Evolutionary conservation across 768 basidiomycete genomes (phyloP).

Genomic region (Phanerodontia chrysosporium): DNA sequence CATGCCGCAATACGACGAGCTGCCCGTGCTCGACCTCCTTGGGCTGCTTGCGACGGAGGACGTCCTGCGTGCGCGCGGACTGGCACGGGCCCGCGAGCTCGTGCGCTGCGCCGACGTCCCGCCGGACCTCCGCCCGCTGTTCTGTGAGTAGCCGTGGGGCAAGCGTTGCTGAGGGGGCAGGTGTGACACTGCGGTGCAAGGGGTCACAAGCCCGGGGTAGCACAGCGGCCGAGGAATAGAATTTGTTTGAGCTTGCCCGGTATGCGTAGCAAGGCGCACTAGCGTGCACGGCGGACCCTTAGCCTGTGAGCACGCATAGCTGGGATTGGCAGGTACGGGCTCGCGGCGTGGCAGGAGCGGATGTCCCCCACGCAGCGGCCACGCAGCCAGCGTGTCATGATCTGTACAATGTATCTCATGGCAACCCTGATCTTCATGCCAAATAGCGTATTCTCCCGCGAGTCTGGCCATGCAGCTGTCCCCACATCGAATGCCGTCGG

Average conservation of each 20-base stretch:
- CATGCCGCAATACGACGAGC: slow-evolving; percentile 47
- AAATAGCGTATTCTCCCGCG: neutral
- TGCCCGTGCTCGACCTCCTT: slow-evolving; percentile 66
- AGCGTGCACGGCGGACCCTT: too few relatives aligned
- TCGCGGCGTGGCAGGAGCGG: too few relatives aligned
- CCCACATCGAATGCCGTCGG: too few relatives aligned
- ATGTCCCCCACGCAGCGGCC: too few relatives aligned
- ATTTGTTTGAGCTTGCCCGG: neutral
- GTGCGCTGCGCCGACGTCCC: slow-evolving; percentile 12
- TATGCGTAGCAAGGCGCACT: too few relatives aligned
- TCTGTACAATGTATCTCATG: too few relatives aligned
- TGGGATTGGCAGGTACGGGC: too few relatives aligned
- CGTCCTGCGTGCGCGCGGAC: slow-evolving; percentile 30
- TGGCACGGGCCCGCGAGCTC: slow-evolving; percentile 20
- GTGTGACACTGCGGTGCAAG: neutral
- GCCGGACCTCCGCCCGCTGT: neutral
- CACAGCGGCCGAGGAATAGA: neutral
- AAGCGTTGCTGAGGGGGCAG: neutral
- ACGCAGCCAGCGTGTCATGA: too few relatives aligned
- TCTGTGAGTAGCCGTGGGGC: neutral
- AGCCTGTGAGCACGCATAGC: too few relatives aligned
- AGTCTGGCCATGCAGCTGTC: neutral
- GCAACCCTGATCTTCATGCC: neutral
- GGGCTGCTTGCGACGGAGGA: slow-evolving; percentile 31
- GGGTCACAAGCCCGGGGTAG: neutral